These are phyloP conservation scores for Puccinia hordei DNA, from an alignment of 1,284 basidiomycete genomes.

Conservation along the genomic window DNA sequence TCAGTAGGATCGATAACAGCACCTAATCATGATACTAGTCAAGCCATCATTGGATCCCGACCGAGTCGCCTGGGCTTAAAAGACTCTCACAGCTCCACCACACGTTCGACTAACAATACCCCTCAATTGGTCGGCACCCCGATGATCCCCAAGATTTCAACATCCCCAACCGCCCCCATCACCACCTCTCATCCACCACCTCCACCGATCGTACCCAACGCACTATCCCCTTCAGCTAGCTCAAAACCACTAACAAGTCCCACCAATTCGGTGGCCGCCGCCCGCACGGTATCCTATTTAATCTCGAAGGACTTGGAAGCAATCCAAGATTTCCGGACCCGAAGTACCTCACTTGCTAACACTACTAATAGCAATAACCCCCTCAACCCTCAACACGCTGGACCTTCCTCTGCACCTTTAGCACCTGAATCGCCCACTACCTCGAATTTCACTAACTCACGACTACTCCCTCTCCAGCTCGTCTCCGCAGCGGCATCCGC, in stretches of 20 bases:
- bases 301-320: constrained; percentile 49
- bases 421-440: neutral
- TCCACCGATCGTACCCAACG: neutral
- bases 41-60: too few species aligned
- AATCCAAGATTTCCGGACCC: constrained; percentile 39
- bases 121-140: neutral
- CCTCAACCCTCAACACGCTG: neutral
- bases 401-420: neutral
- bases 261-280: constrained; percentile 19
- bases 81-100: constrained; percentile 15
- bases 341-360: constrained; percentile 1
- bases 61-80: neutral
- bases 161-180: neutral
- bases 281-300: constrained; percentile 38
- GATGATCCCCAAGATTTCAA: constrained; percentile 7
- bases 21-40: neutral
- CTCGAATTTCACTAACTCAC: neutral
- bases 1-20: neutral
- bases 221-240: neutral
- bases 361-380: constrained; percentile 1
- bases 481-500: neutral
- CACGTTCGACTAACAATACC: constrained; percentile 7
- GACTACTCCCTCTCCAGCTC: constrained; percentile 18
- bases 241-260: constrained; percentile 39
- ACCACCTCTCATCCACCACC: neutral